Percentiles rank a stretch among this genome's conserved stretches.
phyloP scores from a whole-genome alignment of 805 yeast species.

The Lachancea sp. region DNA sequence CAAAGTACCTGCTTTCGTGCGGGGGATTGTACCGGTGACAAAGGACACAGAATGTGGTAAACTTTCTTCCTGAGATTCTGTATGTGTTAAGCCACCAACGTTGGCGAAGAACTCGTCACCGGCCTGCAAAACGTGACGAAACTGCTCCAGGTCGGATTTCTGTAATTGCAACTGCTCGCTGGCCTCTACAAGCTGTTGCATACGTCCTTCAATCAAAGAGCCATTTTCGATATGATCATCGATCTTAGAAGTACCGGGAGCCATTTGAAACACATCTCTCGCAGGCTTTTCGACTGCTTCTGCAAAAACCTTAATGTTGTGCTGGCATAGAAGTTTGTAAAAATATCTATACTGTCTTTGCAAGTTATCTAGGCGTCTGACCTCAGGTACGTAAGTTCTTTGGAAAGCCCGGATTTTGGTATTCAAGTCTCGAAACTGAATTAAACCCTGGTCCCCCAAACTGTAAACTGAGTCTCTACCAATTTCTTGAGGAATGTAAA shows the following conservation, averaged over 20 bases:
- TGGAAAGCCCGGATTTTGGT: slow-evolving; percentile 76
- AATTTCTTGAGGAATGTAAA: slow-evolving; percentile 85
- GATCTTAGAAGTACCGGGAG: slow-evolving; percentile 50
- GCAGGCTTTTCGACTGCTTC: slow-evolving; percentile 22
- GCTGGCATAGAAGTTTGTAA: slow-evolving; percentile 44
- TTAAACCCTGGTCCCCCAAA: slow-evolving; percentile 76
- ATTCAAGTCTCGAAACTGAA: slow-evolving; percentile 88
- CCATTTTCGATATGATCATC: slow-evolving; percentile 66
- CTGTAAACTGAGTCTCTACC: slow-evolving; percentile 81
- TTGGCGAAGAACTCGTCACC: slow-evolving; percentile 43
- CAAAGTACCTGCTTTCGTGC: slow-evolving; percentile 52
- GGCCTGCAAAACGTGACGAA: slow-evolving; percentile 46
- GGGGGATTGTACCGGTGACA: slow-evolving; percentile 59
- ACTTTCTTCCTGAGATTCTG: slow-evolving; percentile 8
- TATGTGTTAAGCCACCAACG: slow-evolving; percentile 11
- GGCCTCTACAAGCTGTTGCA: slow-evolving; percentile 64
- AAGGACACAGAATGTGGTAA: slow-evolving; percentile 7
- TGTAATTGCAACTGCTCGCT: slow-evolving; percentile 50
- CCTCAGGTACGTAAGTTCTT: slow-evolving; percentile 83
- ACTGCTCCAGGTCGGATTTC: slow-evolving; percentile 57
- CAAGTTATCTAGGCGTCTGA: slow-evolving; percentile 75
- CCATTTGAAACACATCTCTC: slow-evolving; percentile 23
- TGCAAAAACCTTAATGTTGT: slow-evolving; percentile 36
- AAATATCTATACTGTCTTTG: slow-evolving; percentile 72
- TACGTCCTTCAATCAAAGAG: slow-evolving; percentile 63